phyloP scores from a whole-genome alignment of 805 yeast species.

The Hanseniaspora guilliermondii region DNA sequence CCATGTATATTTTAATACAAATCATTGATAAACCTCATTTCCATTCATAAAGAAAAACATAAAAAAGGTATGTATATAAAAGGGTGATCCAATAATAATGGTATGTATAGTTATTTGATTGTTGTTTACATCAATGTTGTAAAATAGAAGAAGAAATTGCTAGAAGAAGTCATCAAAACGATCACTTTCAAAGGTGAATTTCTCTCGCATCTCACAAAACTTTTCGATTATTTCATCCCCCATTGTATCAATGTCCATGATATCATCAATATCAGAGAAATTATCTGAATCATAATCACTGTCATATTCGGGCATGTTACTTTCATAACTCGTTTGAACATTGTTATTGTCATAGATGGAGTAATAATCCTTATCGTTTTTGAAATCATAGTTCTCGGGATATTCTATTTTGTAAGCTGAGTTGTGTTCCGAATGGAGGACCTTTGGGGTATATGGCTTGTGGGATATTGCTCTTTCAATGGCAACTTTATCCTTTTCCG shows the following conservation, averaged over 20 bases:
- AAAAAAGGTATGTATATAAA: not conserved
- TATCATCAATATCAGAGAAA: not conserved
- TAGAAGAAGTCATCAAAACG: too few species aligned
- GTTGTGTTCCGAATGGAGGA: not conserved
- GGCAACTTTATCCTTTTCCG: not conserved
- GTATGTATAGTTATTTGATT: not conserved
- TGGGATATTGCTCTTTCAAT: not conserved
- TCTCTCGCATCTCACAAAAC: too few species aligned
- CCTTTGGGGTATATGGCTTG: not conserved
- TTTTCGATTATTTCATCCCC: too few species aligned
- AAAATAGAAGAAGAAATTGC: too few species aligned
- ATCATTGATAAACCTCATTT: too few species aligned
- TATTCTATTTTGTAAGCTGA: not conserved
- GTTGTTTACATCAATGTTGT: too few species aligned
- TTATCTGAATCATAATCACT: not conserved
- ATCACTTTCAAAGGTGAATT: too few species aligned
- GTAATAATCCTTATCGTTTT: not conserved
- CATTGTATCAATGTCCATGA: not conserved
- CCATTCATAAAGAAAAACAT: too few species aligned
- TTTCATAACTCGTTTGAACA: not conserved
- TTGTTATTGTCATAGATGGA: not conserved
- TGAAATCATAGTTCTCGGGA: not conserved
- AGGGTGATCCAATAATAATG: not conserved
- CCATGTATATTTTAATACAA: too few species aligned
- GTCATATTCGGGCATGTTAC: not conserved